These are phyloP conservation scores for Ambrosia hybrid DNA, from an alignment of 140 eudicot species.

Conservation along the genomic window DNA sequence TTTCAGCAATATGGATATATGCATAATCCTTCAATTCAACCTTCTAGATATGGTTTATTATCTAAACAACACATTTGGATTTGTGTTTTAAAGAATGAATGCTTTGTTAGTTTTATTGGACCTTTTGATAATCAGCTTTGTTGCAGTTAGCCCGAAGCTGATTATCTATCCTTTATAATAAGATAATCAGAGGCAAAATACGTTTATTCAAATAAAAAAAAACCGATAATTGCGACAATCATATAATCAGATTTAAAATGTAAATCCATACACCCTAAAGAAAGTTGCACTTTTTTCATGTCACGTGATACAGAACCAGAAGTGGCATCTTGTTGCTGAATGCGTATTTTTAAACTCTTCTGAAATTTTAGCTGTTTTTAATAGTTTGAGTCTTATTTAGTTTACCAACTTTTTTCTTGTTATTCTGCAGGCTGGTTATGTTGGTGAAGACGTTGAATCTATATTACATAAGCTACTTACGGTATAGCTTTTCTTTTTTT, in stretches of 20 bases:
- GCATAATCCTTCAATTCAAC: no score
- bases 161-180: no score
- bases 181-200: no score
- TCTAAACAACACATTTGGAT: no score
- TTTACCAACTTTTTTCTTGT: constrained; percentile 1
- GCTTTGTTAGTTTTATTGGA: no score
- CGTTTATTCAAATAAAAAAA: neutral
- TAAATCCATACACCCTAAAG: constrained; percentile 7
- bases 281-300: neutral
- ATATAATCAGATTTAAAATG: neutral
- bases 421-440: constrained; percentile 85
- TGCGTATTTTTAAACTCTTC: neutral
- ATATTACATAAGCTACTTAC: constrained; percentile 80
- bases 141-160: no score
- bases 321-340: neutral
- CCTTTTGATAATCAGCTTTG: no score
- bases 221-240: neutral
- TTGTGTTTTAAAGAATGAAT: no score
- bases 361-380: no score
- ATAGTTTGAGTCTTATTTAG: no score
- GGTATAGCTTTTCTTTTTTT: constrained; percentile 37
- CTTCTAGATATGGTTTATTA: no score
- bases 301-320: neutral
- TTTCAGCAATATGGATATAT: no score
- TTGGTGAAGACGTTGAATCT: constrained; percentile 96